Conservation (phyloP, 345 rosid species). For the Salix caprea region DNA sequence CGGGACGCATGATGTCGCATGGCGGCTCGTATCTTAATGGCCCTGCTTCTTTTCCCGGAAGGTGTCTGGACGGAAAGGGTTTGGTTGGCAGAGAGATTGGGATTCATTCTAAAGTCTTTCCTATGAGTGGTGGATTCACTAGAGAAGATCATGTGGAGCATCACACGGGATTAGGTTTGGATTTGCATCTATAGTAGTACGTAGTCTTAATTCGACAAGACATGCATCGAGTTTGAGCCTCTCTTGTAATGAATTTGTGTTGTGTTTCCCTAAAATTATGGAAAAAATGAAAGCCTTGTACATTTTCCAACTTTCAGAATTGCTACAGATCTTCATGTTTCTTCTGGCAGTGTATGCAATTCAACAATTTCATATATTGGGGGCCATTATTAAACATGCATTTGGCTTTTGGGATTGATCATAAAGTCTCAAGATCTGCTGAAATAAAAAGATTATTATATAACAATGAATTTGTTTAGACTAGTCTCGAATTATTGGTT, state of each 20-base stretch:
- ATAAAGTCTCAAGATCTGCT: too few relatives aligned
- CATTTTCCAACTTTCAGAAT: not conserved
- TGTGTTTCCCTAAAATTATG: not conserved
- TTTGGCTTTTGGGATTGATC: not conserved
- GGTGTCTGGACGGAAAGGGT: not conserved
- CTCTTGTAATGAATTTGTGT: not conserved
- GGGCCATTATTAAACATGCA: not conserved
- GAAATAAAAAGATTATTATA: too few relatives aligned
- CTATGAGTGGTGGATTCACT: conserved; percentile 6
- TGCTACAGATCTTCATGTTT: not conserved
- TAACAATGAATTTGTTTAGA: too few relatives aligned
- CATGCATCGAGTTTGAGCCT: not conserved
- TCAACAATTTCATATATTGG: not conserved
- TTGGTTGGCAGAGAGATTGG: not conserved
- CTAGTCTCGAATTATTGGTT: too few relatives aligned
- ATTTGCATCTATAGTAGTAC: conserved; percentile 16
- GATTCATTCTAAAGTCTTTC: not conserved
- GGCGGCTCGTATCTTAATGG: not conserved
- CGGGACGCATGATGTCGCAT: not conserved
- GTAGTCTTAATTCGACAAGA: not conserved
- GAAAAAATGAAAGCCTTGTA: not conserved
- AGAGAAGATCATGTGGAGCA: conserved; percentile 8
- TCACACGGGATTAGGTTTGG: conserved; percentile 16
- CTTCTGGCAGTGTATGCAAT: not conserved
- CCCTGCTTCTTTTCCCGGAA: not conserved